Percentiles rank a stretch among this genome's conserved stretches.
Conservation (phyloP, 306 rosid species). For the Medicago lupulina region DNA sequence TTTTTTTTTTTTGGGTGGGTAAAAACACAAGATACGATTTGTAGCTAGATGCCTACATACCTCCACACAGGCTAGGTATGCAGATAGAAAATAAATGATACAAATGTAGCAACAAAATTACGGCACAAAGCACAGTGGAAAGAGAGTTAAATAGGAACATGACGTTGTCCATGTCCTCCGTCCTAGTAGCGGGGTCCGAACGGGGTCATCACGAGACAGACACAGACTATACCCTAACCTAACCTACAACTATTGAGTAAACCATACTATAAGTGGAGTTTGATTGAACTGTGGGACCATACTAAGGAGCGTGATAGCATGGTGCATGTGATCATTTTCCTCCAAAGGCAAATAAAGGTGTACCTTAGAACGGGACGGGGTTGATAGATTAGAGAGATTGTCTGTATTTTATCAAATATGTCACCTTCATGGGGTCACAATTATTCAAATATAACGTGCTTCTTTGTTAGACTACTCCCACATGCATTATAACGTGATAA, state of each 20-base stretch:
- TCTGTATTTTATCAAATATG: conserved; percentile 34
- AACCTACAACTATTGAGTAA: background rate
- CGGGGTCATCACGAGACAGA: conserved; percentile 17
- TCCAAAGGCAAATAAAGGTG: conserved; percentile 41
- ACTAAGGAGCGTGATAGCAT: conserved; percentile 44
- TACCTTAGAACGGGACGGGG: conserved; percentile 61
- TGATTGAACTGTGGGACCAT: conserved; percentile 50
- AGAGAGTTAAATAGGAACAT: background rate
- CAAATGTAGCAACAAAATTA: background rate
- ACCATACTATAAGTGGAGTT: background rate
- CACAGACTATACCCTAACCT: background rate
- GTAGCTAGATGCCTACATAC: background rate
- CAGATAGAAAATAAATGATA: background rate
- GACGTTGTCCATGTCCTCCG: background rate
- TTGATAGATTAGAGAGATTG: conserved; percentile 45
- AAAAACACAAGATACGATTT: background rate
- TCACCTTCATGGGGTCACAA: conserved; percentile 50
- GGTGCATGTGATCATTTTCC: conserved; percentile 54
- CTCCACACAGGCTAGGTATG: background rate
- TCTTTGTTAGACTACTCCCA: conserved; percentile 25
- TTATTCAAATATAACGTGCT: conserved; percentile 47
- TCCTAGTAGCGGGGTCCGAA: background rate
- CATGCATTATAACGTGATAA: conserved; percentile 3
- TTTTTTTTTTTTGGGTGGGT: too few species aligned
- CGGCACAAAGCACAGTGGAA: background rate